Evolutionary conservation across 2,329 filamentous ascomycete genomes (phyloP), one percentile per base, ranked within the genome.

Genomic region (Colletotrichum aenigma): DNA sequence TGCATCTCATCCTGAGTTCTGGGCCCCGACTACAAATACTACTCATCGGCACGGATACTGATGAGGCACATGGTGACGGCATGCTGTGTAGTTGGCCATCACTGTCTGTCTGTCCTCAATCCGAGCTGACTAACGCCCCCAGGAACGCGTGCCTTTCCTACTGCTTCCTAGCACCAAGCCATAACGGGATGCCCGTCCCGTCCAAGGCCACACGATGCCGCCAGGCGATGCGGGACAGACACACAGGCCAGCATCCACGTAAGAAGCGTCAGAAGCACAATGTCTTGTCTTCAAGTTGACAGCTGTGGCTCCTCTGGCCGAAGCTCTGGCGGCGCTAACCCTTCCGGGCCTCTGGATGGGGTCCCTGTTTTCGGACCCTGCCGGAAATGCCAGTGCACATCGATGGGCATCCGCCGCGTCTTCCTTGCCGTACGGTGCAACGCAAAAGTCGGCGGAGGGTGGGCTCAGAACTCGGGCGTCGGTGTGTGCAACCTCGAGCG

Each of bases 301-400:
- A 74, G 48, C 74, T 66, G 65, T 60, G 65, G 58, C 65, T 61
- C 64, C 64, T 36, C n/a, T 60, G 36, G 43, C 64, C 64, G 34
- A 36, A 65, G 48, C 70, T 73, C 34, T 28, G 48, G 24, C 30
- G 13, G 48, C 65, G 64, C 70, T 74, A 76, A 65, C 58, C 70
- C 70, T 69, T 74, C 58, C 70, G 34, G 65, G 58, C 15, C 48
- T 34, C 32, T 24, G 21, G 24, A 55, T 48, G 34, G 66, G 12
- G 28, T n/a, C 58, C 70, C 74, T 68, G 70, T 52, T 65, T 74
- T 74, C 65, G 70, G 74, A 76, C 69, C 70, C 65, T 60, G 62
- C 43, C 65, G 62, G 52, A 66, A 62, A 66, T 71, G 72, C 68
- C 72, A 71, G 68, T 62, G 68, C 61, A 15, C 68, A 66, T 71